Base-by-base conservation (phyloP, 2,329 filamentous ascomycete genomes). In the Pseudophaeomoniella oleicola region DNA sequence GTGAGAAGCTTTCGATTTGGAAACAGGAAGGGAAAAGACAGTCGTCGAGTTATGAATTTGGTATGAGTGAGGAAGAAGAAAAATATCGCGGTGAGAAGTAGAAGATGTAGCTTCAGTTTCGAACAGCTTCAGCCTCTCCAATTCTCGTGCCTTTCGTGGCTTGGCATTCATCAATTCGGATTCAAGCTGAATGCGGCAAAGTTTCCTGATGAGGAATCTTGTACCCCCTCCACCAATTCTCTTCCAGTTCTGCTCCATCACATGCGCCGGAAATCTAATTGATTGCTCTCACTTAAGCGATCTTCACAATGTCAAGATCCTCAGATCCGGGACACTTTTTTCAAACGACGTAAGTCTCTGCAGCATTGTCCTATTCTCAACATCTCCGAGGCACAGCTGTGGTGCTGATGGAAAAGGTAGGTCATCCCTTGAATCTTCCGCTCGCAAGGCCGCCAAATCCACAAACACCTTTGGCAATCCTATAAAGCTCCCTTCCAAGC, bases 381-480 rank as follows among this genome's bases (percentile, higher is more conserved):
- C 29, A 33, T 34, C n/a, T n/a, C n/a, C n/a, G n/a, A 9, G 5
- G 31, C 34, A 16, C 19, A 19, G 19, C 38, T 30, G 37, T 18
- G 39, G 31, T 40, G 52, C 52, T 56, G 16, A 36, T 37, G 40
- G 57, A 61, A 42, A 30, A 42, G 44, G 37, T 51, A 70, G 62
- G 41, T 62, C 71, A 32, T 62, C 71, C 16, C 46, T 61, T 32
- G 55, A 54, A 44, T 63, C 70, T 46, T 63, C 63, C 41, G 58
- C 63, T 40, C 63, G 86, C 44, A 84, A 82, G 54, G 74, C 76
- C 15, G 72, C 75, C 46, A 81, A 81, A 53, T 66, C 72, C 17
- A 84, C 82, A 54, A 98, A 96, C 61, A 81, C 78, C 44, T 71
- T 82, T 66, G 90, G 90, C 52, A 70, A 76, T 42, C 90, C 88